Conservation (phyloP, 306 rosid genomes). For the Lupinus albus region DNA sequence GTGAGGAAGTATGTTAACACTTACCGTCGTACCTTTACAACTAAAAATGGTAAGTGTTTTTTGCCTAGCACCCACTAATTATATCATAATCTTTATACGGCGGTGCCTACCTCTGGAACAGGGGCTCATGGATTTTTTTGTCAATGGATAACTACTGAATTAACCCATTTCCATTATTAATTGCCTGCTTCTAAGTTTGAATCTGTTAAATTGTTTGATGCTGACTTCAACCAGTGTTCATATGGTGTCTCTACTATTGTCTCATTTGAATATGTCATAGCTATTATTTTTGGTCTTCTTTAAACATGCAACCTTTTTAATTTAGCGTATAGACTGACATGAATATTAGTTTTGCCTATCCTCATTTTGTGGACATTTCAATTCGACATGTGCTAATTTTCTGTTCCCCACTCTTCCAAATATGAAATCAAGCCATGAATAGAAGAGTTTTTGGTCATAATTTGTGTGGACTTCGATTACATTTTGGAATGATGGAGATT, state of each 20-base stretch:
- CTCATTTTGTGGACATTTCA: neutral
- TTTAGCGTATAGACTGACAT: too few relatives aligned
- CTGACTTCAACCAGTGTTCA: neutral
- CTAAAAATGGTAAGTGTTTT: constrained; percentile 36
- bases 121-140: neutral
- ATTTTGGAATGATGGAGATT: neutral
- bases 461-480: neutral
- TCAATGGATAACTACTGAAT: neutral
- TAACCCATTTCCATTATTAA: neutral
- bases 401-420: neutral
- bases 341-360: neutral
- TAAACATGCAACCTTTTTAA: neutral
- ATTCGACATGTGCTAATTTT: neutral
- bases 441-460: neutral
- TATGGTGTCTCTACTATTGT: neutral
- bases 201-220: neutral
- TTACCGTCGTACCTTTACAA: constrained; percentile 44
- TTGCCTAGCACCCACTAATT: neutral
- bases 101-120: neutral
- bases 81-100: too few relatives aligned
- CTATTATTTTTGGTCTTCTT: neutral
- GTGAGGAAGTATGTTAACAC: constrained; percentile 53
- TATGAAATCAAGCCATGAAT: neutral
- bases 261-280: too few relatives aligned
- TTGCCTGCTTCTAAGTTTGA: too few relatives aligned